Evolutionary conservation across 345 rosid genomes (phyloP).

Genomic region (Melaleuca alternifolia): DNA sequence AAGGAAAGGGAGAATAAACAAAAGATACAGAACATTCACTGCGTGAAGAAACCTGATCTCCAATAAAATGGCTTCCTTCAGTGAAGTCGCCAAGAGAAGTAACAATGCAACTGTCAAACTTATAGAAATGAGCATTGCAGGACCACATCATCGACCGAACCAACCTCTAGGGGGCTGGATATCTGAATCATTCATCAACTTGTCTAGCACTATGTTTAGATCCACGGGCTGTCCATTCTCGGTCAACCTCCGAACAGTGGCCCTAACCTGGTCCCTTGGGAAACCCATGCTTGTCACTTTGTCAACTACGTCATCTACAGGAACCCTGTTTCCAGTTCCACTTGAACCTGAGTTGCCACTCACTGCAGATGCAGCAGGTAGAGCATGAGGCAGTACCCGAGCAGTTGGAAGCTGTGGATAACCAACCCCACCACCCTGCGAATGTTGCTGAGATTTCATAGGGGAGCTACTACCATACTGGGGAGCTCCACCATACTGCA

Average conservation of each 20-base stretch:
- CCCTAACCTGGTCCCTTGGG: conserved; percentile 83
- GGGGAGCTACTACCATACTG: conserved; percentile 49
- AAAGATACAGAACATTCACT: not conserved
- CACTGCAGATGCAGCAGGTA: conserved; percentile 57
- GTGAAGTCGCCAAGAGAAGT: not conserved
- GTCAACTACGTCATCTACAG: conserved; percentile 73
- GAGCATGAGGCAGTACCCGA: conserved; percentile 59
- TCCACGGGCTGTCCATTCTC: conserved; percentile 91
- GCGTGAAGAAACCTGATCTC: not conserved
- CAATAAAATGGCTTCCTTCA: not conserved
- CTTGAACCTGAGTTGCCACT: conserved; percentile 48
- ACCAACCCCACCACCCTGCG: conserved; percentile 26
- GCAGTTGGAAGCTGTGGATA: conserved; percentile 84
- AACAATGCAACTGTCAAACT: not conserved
- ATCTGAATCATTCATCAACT: conserved; percentile 79
- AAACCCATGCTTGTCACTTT: conserved; percentile 81
- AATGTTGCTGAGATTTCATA: conserved; percentile 37
- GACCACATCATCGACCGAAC: conserved; percentile 43
- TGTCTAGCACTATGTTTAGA: conserved; percentile 78
- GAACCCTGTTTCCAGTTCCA: conserved; percentile 65
- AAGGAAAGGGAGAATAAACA: not conserved
- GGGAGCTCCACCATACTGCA: conserved; percentile 36
- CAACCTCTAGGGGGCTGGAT: conserved; percentile 70
- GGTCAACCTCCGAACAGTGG: conserved; percentile 62
- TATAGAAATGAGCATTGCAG: not conserved